Conservation (phyloP, 371 early-diverging fungal species). For the Mucor lusitanicus region DNA sequence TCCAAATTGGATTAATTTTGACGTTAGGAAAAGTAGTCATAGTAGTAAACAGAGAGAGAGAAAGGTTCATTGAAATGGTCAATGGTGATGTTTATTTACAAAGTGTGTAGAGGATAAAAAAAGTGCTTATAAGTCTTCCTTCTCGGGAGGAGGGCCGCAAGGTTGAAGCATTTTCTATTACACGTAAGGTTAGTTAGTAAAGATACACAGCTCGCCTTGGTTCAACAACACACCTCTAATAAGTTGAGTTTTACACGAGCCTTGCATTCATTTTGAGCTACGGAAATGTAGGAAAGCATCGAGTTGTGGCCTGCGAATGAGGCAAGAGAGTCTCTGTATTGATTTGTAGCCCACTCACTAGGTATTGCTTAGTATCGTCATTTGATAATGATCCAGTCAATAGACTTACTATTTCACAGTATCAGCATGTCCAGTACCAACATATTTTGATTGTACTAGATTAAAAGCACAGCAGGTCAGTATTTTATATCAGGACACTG, state of each 20-base stretch:
- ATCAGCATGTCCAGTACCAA: constrained; percentile 93
- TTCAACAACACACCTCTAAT: constrained; percentile 59
- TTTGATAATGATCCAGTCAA: not conserved
- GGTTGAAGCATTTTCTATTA: constrained; percentile 80
- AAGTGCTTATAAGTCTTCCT: constrained; percentile 49
- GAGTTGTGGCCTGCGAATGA: constrained; percentile 78
- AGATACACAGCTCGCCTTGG: not conserved
- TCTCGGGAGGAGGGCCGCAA: constrained; percentile 68
- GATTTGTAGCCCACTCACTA: constrained; percentile 88
- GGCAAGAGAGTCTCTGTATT: constrained; percentile 84
- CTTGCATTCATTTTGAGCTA: constrained; percentile 86
- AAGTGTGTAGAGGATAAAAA: not conserved
- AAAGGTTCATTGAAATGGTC: not conserved
- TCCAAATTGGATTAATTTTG: not conserved
- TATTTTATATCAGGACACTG: not conserved
- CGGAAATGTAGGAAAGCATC: constrained; percentile 74
- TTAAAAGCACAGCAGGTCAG: not conserved
- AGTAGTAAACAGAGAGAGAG: not conserved
- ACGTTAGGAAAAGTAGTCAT: constrained; percentile 3
- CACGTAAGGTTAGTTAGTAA: not conserved
- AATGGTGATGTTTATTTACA: not conserved
- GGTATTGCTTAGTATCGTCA: not conserved
- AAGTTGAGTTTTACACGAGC: constrained; percentile 74
- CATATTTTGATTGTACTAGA: constrained; percentile 83
- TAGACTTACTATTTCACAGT: constrained; percentile 78